Evolutionary conservation across 768 basidiomycete species (phyloP).

Genomic region (Daedaleopsis sinensis): DNA sequence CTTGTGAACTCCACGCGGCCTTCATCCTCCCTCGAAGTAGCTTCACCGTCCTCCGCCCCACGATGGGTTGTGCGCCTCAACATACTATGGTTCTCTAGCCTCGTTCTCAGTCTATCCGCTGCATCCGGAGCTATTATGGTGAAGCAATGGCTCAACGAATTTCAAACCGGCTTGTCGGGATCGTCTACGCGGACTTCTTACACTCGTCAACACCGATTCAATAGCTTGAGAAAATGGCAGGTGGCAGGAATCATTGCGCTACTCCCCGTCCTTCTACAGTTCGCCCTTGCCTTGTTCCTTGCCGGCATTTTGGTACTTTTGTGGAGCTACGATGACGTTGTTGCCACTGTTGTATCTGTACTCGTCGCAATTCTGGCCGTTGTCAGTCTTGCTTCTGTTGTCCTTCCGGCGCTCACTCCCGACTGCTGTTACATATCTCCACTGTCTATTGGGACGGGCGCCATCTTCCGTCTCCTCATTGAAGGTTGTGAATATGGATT

Average conservation of each 20-base stretch:
- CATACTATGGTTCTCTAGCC: constrained; percentile 28
- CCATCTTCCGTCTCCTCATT: too few species aligned
- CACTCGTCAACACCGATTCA: constrained; percentile 21
- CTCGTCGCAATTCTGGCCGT: background rate
- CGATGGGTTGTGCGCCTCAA: constrained; percentile 17
- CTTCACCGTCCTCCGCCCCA: background rate
- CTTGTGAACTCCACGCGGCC: constrained; percentile 15
- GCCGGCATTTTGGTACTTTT: constrained; percentile 21
- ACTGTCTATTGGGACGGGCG: too few species aligned
- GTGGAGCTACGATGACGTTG: constrained; percentile 9
- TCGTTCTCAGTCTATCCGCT: constrained; percentile 26
- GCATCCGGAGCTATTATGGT: constrained; percentile 31
- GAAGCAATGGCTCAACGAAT: constrained; percentile 32
- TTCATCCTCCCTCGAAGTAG: background rate
- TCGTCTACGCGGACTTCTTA: background rate
- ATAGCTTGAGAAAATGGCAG: constrained; percentile 20
- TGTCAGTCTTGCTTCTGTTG: background rate
- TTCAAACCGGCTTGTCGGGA: background rate
- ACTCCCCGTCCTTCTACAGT: constrained; percentile 24
- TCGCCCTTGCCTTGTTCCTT: constrained; percentile 24
- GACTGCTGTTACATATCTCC: constrained; percentile 7
- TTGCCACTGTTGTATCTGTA: constrained; percentile 4
- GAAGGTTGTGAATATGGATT: too few species aligned
- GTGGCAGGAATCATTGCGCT: constrained; percentile 13
- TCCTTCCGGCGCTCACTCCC: background rate